Evolutionary conservation across 2,329 filamentous ascomycete genomes (phyloP).

Genomic region (Arthrobotrys entomopaga): DNA sequence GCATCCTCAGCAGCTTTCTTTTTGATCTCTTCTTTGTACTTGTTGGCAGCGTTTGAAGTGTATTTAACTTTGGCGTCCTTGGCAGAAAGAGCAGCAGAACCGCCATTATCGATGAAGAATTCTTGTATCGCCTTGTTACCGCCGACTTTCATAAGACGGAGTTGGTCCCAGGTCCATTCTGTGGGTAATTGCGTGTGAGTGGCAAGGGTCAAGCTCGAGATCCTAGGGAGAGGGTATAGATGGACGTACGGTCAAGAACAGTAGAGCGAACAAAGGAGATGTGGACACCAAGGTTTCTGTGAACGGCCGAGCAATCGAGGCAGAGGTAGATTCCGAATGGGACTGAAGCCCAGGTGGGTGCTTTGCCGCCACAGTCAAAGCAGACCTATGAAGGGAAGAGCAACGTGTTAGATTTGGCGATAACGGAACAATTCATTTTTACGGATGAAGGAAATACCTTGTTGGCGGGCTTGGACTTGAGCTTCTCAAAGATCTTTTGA

Average conservation of each 20-base stretch:
- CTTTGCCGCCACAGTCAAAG: constrained; percentile 98
- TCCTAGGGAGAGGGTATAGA: constrained; percentile 9
- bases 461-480: constrained; percentile 93
- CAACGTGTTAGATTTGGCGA: constrained; percentile 33
- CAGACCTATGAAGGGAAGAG: constrained; percentile 73
- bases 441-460: constrained; percentile 71
- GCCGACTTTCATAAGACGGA: constrained; percentile 96
- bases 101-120: constrained; percentile 96
- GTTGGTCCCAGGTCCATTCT: constrained; percentile 99
- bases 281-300: constrained; percentile 96
- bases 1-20: constrained; percentile 83
- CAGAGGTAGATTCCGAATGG: constrained; percentile 98
- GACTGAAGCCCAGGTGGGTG: constrained; percentile 97
- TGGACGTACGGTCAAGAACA: constrained; percentile 89
- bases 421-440: background rate
- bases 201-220: constrained; percentile 9
- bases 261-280: constrained; percentile 99
- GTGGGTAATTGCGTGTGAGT: constrained; percentile 37
- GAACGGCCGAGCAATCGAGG: constrained; percentile 95
- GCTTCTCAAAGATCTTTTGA: constrained; percentile 96
- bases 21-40: constrained; percentile 98
- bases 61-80: constrained; percentile 98
- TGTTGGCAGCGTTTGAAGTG: constrained; percentile 87
- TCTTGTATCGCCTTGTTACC: constrained; percentile 98
- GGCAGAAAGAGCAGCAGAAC: constrained; percentile 90